A percentile compares a stretch with the other conserved stretches of the same genome.
Conservation (phyloP, 2,329 filamentous ascomycete genomes). For the Phaeoacremonium minimum region DNA sequence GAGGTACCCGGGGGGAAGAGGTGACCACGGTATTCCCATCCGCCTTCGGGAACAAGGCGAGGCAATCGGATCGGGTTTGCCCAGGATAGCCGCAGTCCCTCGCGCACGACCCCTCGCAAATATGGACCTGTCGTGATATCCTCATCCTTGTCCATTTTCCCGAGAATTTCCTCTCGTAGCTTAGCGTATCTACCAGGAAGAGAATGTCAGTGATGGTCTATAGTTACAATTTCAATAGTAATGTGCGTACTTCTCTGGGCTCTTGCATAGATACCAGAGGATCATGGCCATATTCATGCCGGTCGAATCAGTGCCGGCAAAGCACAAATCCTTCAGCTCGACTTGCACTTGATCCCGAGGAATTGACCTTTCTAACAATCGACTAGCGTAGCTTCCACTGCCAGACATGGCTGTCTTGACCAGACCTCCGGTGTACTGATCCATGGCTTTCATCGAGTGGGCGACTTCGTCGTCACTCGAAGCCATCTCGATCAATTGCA, state of each 20-base stretch:
- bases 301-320: conserved; percentile 50
- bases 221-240: too few relatives aligned
- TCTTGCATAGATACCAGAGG: conserved; percentile 35
- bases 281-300: conserved; percentile 46
- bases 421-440: conserved; percentile 23
- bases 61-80: conserved; percentile 11
- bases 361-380: conserved; percentile 38
- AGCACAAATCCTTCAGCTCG: conserved; percentile 50
- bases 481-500: conserved; percentile 26
- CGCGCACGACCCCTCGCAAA: conserved; percentile 10
- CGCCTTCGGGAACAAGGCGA: conserved; percentile 4
- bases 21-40: conserved; percentile 2
- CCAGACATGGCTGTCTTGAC: conserved; percentile 25
- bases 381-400: conserved; percentile 40
- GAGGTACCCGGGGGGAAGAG: background rate
- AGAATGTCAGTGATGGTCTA: too few relatives aligned
- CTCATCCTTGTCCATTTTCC: conserved; percentile 13
- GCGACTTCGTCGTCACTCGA: conserved; percentile 26
- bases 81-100: conserved; percentile 12
- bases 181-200: conserved; percentile 9
- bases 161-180: conserved; percentile 7
- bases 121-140: conserved; percentile 5
- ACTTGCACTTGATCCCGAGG: conserved; percentile 36
- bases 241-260: conserved; percentile 33
- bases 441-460: conserved; percentile 28